phyloP scores from a whole-genome alignment of 139 green algal species.

The Gonium pectorale region DNA sequence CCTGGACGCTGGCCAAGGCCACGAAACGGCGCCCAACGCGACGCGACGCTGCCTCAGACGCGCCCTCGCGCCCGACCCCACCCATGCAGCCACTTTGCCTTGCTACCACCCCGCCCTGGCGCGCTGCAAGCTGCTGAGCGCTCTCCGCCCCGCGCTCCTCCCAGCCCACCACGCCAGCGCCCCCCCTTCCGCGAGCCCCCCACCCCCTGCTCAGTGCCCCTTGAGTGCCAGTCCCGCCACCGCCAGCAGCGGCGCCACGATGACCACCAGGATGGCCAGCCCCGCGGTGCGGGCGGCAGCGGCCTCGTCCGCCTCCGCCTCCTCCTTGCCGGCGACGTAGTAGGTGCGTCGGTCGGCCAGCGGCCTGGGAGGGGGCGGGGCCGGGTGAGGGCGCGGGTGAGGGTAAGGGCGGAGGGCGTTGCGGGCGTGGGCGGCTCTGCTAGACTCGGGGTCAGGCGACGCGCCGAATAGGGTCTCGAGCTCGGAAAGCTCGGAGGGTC shows the following conservation, averaged over 20 bases:
- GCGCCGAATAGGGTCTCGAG: background rate
- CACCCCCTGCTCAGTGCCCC: background rate
- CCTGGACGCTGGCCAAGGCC: too few relatives aligned
- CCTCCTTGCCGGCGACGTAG: slow-evolving; percentile 54
- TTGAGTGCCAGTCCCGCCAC: slow-evolving; percentile 17
- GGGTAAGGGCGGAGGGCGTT: background rate
- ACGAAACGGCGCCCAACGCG: too few relatives aligned
- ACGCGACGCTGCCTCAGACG: too few relatives aligned
- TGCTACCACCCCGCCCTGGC: too few relatives aligned
- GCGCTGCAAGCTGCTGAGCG: too few relatives aligned
- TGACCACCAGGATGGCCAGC: slow-evolving; percentile 19
- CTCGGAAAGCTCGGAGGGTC: background rate
- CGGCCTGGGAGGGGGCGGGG: background rate
- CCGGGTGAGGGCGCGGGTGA: background rate
- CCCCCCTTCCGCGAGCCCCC: too few relatives aligned
- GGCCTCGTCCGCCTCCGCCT: slow-evolving; percentile 42
- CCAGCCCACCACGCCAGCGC: too few relatives aligned
- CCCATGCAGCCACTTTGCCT: too few relatives aligned
- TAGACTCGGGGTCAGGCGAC: background rate
- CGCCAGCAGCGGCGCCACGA: slow-evolving; percentile 5
- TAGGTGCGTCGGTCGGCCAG: slow-evolving; percentile 17
- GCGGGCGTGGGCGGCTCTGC: background rate
- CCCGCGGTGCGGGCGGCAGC: background rate
- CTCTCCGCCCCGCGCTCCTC: too few relatives aligned
- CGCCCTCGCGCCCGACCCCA: too few relatives aligned